These are phyloP conservation scores for Solanum dulcamara DNA, from an alignment of 257 asterid genomes.

Conservation along the genomic window DNA sequence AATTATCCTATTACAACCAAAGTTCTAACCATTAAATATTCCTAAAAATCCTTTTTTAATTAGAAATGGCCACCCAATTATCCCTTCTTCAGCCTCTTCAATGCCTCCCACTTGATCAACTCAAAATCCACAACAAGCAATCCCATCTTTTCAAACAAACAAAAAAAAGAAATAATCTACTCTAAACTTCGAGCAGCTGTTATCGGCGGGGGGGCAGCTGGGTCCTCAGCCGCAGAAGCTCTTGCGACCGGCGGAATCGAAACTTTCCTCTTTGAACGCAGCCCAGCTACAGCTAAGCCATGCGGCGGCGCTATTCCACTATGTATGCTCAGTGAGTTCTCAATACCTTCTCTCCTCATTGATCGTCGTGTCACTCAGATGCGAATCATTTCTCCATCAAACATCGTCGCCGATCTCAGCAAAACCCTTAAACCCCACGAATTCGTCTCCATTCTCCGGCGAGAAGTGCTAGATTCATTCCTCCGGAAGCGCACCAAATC, in stretches of 20 bases:
- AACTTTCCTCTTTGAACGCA: slow-evolving; percentile 74
- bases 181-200: slow-evolving; percentile 60
- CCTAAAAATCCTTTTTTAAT: neutral
- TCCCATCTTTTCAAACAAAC: slow-evolving; percentile 4
- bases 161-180: slow-evolving; percentile 1
- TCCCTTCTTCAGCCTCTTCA: slow-evolving; percentile 28
- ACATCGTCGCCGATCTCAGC: slow-evolving; percentile 53
- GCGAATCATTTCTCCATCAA: slow-evolving; percentile 70
- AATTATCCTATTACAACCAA: neutral
- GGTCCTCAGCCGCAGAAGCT: slow-evolving; percentile 81
- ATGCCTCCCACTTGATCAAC: slow-evolving; percentile 7
- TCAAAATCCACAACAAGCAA: slow-evolving; percentile 2
- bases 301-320: slow-evolving; percentile 88
- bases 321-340: slow-evolving; percentile 74
- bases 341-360: slow-evolving; percentile 47
- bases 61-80: slow-evolving; percentile 36
- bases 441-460: slow-evolving; percentile 79
- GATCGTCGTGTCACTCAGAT: slow-evolving; percentile 67
- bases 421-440: slow-evolving; percentile 54
- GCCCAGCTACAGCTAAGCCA: slow-evolving; percentile 62
- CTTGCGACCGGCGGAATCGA: slow-evolving; percentile 65
- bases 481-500: slow-evolving; percentile 49
- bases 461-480: slow-evolving; percentile 69
- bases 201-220: slow-evolving; percentile 81
- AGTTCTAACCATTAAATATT: neutral